Percentiles rank a stretch among this genome's conserved stretches.
Conservation (phyloP, 2,329 filamentous ascomycete genomes). For the Pseudophaeomoniella oleicola region DNA sequence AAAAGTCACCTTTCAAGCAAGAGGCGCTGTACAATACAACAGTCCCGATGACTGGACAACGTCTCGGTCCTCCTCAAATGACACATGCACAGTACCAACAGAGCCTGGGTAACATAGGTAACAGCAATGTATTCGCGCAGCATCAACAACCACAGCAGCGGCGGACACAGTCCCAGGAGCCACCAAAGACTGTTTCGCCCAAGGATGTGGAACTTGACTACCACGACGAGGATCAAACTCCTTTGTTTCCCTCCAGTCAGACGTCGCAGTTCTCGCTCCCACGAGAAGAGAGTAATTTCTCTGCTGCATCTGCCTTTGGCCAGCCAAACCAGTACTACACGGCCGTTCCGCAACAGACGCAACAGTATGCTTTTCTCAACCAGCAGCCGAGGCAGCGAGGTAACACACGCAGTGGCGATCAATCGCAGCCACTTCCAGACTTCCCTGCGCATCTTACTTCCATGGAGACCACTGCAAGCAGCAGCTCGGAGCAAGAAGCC, state of each 20-base stretch:
- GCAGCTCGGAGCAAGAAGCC: constrained; percentile 14
- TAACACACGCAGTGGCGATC: constrained; percentile 15
- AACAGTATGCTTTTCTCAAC: constrained; percentile 11
- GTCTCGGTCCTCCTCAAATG: not conserved
- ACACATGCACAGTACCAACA: constrained; percentile 7
- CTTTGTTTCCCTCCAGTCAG: constrained; percentile 40
- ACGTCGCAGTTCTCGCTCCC: not conserved
- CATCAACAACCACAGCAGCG: constrained; percentile 22
- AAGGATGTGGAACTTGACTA: constrained; percentile 86
- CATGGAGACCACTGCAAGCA: constrained; percentile 40
- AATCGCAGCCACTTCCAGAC: constrained; percentile 37
- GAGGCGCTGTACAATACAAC: constrained; percentile 52
- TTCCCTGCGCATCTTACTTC: constrained; percentile 45
- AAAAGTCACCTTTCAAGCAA: constrained; percentile 65
- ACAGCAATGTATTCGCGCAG: constrained; percentile 22
- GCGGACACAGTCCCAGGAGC: constrained; percentile 23
- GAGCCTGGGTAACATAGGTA: constrained; percentile 9
- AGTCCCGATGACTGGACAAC: constrained; percentile 43
- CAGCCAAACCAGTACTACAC: not conserved
- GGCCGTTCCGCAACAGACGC: not conserved
- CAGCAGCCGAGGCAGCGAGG: constrained; percentile 10
- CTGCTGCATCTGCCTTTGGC: constrained; percentile 35
- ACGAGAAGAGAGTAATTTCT: not conserved
- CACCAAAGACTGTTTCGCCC: constrained; percentile 81
- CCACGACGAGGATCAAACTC: constrained; percentile 55